Base-by-base conservation (phyloP, 2,329 filamentous ascomycete genomes). In the Arthrobotrys iridis region DNA sequence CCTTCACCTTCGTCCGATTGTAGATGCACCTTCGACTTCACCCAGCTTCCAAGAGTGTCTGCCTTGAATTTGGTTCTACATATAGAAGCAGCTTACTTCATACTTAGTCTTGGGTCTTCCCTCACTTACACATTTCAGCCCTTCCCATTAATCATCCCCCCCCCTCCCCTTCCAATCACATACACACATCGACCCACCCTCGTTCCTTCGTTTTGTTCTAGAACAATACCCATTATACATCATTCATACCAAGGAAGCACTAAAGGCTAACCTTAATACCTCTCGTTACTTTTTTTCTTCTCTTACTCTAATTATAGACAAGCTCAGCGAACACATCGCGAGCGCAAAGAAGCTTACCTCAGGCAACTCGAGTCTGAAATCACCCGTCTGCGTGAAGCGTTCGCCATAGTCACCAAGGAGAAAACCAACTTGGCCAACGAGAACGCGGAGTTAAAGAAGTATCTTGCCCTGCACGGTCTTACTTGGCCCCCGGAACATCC, bases 321-420 rank as follows among this genome's bases (percentile, higher is more conserved):
- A 84, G 95, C 95, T 28, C 95, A 98, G 83, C 90, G 95, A 81
- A 98, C 95, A 15, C 95, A 99, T 83, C 93, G 95, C 66, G 95
- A 98, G 83, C 89, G 95, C 78, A 98, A 98, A 82, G 95, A 98
- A 83, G 87, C 93, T 79, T 98, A 98, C 82, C 96, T 97, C 84
- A 96, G 96, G 82, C 89, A 91, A 8, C 87, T 98, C 13, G 95
- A 99, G 82, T 90, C 94, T 80, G 93, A 98, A 83, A 91, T 98
- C 3, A 86, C 96, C 18, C 90, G 93, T 55, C 85, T 98, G 45
- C 95, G 96, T 81, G 93, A 97, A 81, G 87, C 90, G n/a, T 94
- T 90, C 80, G 89, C 89, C 79, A 89, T 87, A 58, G 87, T 90
- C 15, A 87, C 88, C 4, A 89, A 91, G 78, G 92, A 96, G 81